Evolutionary conservation across 2,329 filamentous ascomycete genomes (phyloP).

Genomic region (Neonectria hederae): DNA sequence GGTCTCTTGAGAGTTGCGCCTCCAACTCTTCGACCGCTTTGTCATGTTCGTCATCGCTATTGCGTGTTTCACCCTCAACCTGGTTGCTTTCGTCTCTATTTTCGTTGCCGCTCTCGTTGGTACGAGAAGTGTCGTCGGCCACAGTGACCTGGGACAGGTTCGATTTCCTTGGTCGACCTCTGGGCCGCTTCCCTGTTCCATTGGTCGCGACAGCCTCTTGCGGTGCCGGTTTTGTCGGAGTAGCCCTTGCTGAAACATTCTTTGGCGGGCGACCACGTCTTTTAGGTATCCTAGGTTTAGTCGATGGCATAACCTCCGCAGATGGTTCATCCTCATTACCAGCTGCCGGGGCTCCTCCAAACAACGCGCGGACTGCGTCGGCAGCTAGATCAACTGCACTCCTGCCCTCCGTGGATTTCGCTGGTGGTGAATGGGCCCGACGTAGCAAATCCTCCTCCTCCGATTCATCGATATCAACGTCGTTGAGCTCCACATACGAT

Average conservation of each 20-base stretch:
- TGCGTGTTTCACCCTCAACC: background rate
- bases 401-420: conserved; percentile 11
- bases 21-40: conserved; percentile 31
- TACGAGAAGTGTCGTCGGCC: conserved; percentile 10
- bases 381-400: conserved; percentile 53
- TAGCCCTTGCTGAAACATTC: conserved; percentile 23
- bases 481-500: conserved; percentile 61
- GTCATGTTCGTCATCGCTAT: conserved; percentile 30
- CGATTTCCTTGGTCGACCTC: conserved; percentile 44
- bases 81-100: background rate
- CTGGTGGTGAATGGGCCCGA: conserved; percentile 15
- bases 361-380: conserved; percentile 45
- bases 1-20: conserved; percentile 29
- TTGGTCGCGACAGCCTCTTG: conserved; percentile 8
- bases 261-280: conserved; percentile 48
- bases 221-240: conserved; percentile 4
- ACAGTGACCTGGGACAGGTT: conserved; percentile 25
- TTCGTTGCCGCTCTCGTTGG: conserved; percentile 1
- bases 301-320: conserved; percentile 6
- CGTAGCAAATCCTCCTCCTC: conserved; percentile 53
- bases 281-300: conserved; percentile 30
- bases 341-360: conserved; percentile 32
- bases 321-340: conserved; percentile 1
- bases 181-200: conserved; percentile 30
- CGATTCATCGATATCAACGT: conserved; percentile 51